phyloP scores from a whole-genome alignment of 2,329 filamentous ascomycete genomes.

The Penicillium corylophilum region DNA sequence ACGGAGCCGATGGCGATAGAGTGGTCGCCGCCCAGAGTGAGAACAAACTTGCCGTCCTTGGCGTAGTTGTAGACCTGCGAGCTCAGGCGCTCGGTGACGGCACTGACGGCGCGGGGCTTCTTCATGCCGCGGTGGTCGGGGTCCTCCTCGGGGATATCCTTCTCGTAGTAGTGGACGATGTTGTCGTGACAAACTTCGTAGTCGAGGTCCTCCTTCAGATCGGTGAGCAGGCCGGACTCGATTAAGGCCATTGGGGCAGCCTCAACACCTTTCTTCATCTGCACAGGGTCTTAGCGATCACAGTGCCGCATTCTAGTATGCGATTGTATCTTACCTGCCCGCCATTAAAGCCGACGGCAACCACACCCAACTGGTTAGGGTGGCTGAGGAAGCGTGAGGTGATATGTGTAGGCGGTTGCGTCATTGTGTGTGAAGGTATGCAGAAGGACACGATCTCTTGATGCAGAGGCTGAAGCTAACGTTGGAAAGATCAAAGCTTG shows the following conservation, averaged over 20 bases:
- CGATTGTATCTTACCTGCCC: conserved; percentile 68
- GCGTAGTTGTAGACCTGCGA: conserved; percentile 87
- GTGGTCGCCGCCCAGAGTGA: conserved; percentile 95
- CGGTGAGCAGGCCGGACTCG: conserved; percentile 77
- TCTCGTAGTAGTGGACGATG: conserved; percentile 75
- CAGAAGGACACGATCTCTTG: background rate
- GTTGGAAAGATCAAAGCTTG: conserved; percentile 14
- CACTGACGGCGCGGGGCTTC: conserved; percentile 81
- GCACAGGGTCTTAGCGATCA: conserved; percentile 10
- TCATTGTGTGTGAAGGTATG: conserved; percentile 42
- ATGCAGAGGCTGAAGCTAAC: conserved; percentile 1
- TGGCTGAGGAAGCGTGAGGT: conserved; percentile 74
- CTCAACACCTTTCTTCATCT: conserved; percentile 91
- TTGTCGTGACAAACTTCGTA: conserved; percentile 86
- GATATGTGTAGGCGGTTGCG: conserved; percentile 55
- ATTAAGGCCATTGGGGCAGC: conserved; percentile 87
- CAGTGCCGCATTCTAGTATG: background rate
- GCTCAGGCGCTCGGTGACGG: conserved; percentile 76
- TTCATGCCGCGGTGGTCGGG: conserved; percentile 90
- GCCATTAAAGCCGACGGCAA: conserved; percentile 93
- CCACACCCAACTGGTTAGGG: conserved; percentile 79
- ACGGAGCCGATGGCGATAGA: conserved; percentile 94
- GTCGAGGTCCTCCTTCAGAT: conserved; percentile 80
- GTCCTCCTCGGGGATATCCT: conserved; percentile 68
- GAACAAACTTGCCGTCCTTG: conserved; percentile 75